Conservation (phyloP, 768 basidiomycete species). For the Pulveroboletus sp. region DNA sequence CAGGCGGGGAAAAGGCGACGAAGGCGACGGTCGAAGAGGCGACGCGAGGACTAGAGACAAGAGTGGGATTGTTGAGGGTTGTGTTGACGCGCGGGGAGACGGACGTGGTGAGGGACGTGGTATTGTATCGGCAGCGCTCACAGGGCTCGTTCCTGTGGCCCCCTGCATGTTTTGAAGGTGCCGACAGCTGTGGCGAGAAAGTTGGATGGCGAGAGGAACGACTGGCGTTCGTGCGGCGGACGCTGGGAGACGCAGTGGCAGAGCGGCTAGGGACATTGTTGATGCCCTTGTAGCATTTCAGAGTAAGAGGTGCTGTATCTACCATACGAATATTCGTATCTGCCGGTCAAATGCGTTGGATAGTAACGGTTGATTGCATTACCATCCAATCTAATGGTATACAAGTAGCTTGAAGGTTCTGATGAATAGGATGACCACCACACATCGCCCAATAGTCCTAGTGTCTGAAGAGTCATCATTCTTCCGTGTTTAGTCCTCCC, state of each 20-base stretch:
- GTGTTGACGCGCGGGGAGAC: conserved; percentile 48
- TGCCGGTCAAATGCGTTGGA: too few relatives aligned
- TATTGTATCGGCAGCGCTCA: conserved; percentile 51
- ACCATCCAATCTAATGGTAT: too few relatives aligned
- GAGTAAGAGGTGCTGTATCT: too few relatives aligned
- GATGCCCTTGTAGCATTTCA: too few relatives aligned
- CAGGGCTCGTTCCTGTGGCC: conserved; percentile 39
- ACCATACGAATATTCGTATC: too few relatives aligned
- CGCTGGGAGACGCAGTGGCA: conserved; percentile 5
- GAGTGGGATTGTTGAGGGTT: conserved; percentile 47
- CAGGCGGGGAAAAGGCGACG: not conserved
- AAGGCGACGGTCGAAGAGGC: conserved; percentile 24
- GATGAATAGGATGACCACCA: too few relatives aligned
- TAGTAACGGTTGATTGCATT: too few relatives aligned
- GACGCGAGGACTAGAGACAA: conserved; percentile 24
- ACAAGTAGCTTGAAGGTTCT: too few relatives aligned
- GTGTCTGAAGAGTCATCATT: too few relatives aligned
- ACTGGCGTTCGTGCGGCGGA: conserved; percentile 12
- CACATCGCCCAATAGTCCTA: too few relatives aligned
- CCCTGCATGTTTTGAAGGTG: conserved; percentile 47
- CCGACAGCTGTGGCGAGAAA: conserved; percentile 7
- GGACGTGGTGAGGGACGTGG: conserved; percentile 49
- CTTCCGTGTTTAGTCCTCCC: too few relatives aligned
- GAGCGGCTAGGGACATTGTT: conserved; percentile 16
- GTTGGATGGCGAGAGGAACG: conserved; percentile 15